Evolutionary conservation across 2,329 filamentous ascomycete genomes (phyloP).

Genomic region (Ceratocystis cacaofunesta): DNA sequence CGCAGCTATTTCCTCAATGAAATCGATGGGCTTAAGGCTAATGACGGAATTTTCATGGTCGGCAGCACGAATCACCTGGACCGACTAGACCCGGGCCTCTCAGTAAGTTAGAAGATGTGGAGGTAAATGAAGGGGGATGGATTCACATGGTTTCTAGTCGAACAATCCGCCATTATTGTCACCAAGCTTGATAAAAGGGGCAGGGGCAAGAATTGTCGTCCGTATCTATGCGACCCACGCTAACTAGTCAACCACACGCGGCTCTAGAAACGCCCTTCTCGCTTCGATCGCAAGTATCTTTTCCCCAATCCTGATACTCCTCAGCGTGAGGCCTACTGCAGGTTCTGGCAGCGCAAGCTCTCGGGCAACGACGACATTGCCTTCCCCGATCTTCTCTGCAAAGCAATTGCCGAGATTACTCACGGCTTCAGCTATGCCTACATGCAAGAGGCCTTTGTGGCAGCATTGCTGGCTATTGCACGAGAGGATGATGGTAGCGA

Average conservation of each 20-base stretch:
- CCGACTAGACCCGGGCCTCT: conserved; percentile 49
- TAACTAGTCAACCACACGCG: not conserved
- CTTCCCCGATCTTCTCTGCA: conserved; percentile 44
- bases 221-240: not conserved
- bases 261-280: conserved; percentile 42
- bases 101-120: conserved; percentile 25
- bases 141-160: not conserved
- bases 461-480: conserved; percentile 45
- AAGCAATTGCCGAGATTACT: conserved; percentile 46
- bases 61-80: conserved; percentile 53
- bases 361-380: conserved; percentile 37
- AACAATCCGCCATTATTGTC: not conserved
- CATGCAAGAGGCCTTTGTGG: conserved; percentile 55
- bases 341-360: conserved; percentile 47
- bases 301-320: conserved; percentile 42
- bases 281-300: conserved; percentile 53
- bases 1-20: conserved; percentile 60
- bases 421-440: conserved; percentile 54
- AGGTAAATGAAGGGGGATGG: not conserved
- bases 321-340: conserved; percentile 44
- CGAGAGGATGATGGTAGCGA: conserved; percentile 21
- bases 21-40: conserved; percentile 53
- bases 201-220: not conserved
- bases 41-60: conserved; percentile 57
- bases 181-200: not conserved